Percentiles rank a stretch among this genome's conserved stretches.
Evolutionary conservation across 768 basidiomycete species (phyloP).

Genomic region (Russula foetens): DNA sequence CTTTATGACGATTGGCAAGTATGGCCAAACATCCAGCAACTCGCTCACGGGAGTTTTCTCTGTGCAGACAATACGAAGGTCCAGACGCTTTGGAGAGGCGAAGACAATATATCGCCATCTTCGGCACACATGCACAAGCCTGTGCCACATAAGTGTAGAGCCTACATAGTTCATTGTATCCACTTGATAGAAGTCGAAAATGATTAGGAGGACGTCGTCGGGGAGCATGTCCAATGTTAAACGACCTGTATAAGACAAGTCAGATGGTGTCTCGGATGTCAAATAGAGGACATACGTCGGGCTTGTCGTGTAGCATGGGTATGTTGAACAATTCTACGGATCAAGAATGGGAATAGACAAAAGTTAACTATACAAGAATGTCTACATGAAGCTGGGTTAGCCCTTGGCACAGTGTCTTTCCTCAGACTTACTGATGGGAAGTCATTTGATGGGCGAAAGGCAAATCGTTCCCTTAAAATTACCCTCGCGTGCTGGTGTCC

Average conservation of each 20-base stretch:
- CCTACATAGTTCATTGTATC: neutral
- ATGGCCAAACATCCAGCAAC: neutral
- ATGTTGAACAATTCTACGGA: too few relatives aligned
- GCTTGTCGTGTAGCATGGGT: too few relatives aligned
- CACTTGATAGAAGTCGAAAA: neutral
- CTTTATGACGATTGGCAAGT: neutral
- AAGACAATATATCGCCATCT: constrained; percentile 1
- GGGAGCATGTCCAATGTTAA: neutral
- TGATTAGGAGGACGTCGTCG: neutral
- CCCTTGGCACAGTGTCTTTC: too few relatives aligned
- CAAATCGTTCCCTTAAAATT: too few relatives aligned
- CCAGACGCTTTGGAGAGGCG: neutral
- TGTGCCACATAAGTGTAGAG: neutral
- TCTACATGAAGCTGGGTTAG: too few relatives aligned
- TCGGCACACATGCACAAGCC: neutral
- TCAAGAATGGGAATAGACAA: too few relatives aligned
- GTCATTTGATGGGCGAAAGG: too few relatives aligned
- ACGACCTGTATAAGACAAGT: neutral
- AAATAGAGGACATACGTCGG: neutral
- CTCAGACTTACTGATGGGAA: too few relatives aligned
- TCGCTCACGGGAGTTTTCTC: neutral
- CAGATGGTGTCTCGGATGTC: neutral
- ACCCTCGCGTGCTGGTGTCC: too few relatives aligned
- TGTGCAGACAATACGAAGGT: neutral
- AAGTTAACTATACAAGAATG: too few relatives aligned